phyloP scores from a whole-genome alignment of 176 grass and related monocot species.

The Alopecurus myosuroides region DNA sequence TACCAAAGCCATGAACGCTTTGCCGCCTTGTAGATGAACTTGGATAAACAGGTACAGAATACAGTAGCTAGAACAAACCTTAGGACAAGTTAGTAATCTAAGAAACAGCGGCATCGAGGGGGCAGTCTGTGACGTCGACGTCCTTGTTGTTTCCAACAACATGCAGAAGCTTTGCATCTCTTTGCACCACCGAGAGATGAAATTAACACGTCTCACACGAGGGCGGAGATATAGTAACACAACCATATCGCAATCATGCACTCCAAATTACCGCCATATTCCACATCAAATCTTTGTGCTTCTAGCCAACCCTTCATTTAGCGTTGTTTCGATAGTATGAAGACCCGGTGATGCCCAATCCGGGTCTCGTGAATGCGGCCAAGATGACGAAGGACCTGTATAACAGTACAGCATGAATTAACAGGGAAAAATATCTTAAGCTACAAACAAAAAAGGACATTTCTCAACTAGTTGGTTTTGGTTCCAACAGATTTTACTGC shows the following conservation, averaged over 20 bases:
- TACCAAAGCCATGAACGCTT: too few species aligned
- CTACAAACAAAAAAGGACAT: not conserved
- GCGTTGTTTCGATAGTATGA: constrained; percentile 67
- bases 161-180: not conserved
- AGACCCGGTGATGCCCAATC: constrained; percentile 71
- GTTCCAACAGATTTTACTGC: not conserved
- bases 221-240: not conserved
- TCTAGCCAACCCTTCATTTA: not conserved
- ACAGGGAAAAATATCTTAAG: not conserved
- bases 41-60: too few species aligned
- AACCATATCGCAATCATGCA: not conserved
- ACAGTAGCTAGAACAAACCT: too few species aligned
- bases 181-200: too few species aligned
- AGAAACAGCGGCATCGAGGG: too few species aligned
- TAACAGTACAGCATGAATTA: constrained; percentile 12
- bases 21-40: too few species aligned
- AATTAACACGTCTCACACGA: not conserved
- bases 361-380: constrained; percentile 72
- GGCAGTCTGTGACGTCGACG: too few species aligned
- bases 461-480: not conserved
- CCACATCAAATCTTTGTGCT: not conserved
- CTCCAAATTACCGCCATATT: not conserved
- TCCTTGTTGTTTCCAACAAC: not conserved
- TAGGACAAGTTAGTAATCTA: too few species aligned
- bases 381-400: constrained; percentile 92